These are phyloP conservation scores for Macadamia tetraphylla DNA, from an alignment of 164 flowering plant species.

Conservation along the genomic window DNA sequence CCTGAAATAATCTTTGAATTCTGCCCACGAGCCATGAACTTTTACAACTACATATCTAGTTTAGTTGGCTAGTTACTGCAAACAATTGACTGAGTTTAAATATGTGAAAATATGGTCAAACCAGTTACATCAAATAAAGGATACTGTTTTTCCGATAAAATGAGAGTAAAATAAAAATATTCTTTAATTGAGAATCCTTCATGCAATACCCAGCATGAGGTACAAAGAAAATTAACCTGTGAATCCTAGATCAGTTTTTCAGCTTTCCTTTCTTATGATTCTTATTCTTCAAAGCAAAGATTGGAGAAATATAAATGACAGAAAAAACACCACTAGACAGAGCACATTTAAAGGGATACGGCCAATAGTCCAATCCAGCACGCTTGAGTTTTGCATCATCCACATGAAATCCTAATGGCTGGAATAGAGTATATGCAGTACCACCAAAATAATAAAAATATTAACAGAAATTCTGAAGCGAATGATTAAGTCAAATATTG, in stretches of 20 bases:
- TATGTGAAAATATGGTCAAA: neutral
- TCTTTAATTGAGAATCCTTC: neutral
- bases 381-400: slow-evolving; percentile 89
- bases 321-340: neutral
- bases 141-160: neutral
- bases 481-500: neutral
- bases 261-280: no score
- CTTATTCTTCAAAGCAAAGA: neutral
- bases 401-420: slow-evolving; percentile 90
- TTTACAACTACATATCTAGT: slow-evolving; percentile 88
- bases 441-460: neutral
- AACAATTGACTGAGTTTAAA: neutral
- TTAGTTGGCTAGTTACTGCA: slow-evolving; percentile 18
- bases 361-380: slow-evolving; percentile 97
- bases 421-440: slow-evolving; percentile 8
- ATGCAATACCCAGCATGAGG: neutral
- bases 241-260: no score
- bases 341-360: slow-evolving; percentile 57
- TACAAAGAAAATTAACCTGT: no score
- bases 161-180: no score
- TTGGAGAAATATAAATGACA: neutral
- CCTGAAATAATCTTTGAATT: slow-evolving; percentile 66
- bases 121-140: neutral
- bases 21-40: slow-evolving; percentile 86
- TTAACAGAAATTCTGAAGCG: neutral